Evolutionary conservation across 73 alveolate genomes (phyloP).

Genomic region (Paramecium biaurelia): DNA sequence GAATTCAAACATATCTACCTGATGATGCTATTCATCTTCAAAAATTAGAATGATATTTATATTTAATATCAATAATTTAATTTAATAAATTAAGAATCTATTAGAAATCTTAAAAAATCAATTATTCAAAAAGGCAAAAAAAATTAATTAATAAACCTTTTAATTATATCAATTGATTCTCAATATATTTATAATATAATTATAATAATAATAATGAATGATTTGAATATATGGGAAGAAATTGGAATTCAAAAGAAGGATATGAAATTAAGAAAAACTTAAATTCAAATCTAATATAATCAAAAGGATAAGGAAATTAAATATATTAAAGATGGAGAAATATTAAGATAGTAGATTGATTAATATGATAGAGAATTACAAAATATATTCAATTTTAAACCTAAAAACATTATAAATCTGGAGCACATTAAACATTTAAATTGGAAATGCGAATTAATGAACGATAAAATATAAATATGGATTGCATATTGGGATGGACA

Average conservation of each 20-base stretch:
- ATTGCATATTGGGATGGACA: not conserved
- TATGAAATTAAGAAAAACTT: not conserved
- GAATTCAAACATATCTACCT: not conserved
- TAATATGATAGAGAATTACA: not conserved
- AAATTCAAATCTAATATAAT: not conserved
- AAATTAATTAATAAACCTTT: too few relatives aligned
- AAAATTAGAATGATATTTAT: not conserved
- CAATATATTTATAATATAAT: too few relatives aligned
- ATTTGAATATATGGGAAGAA: not conserved
- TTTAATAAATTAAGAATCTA: too few relatives aligned
- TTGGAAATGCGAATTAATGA: not conserved
- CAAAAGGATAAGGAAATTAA: not conserved
- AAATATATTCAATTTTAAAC: not conserved
- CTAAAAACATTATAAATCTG: not conserved
- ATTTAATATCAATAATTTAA: not conserved
- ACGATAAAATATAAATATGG: not conserved
- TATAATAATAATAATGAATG: not conserved
- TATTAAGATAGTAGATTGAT: not conserved
- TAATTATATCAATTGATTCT: too few relatives aligned
- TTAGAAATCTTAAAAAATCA: too few relatives aligned
- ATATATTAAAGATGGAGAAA: not conserved
- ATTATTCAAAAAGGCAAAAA: too few relatives aligned
- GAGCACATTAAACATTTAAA: not conserved
- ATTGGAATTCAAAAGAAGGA: not conserved
- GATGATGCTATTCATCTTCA: not conserved